These are phyloP conservation scores for Podila minutissima DNA, from an alignment of 192 early-diverging fungal genomes.

Conservation along the genomic window DNA sequence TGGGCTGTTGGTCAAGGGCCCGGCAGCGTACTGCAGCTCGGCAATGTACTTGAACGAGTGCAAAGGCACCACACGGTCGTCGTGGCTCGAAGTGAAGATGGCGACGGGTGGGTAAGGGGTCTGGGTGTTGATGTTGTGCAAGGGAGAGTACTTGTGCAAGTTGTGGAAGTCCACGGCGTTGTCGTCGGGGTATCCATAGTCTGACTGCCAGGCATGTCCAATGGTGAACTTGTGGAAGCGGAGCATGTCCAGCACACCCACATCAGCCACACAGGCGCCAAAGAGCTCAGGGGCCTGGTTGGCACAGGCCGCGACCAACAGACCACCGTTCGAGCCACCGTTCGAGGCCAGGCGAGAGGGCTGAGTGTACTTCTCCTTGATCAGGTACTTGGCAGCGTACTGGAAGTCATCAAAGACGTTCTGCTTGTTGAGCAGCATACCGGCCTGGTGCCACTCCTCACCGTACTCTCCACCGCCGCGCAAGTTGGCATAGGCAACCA, in stretches of 20 bases:
- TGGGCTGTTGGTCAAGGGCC: slow-evolving; percentile 60
- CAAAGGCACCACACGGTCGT: slow-evolving; percentile 72
- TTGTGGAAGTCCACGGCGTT: slow-evolving; percentile 72
- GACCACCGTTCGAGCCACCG: slow-evolving; percentile 78
- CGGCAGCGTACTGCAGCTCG: slow-evolving; percentile 65
- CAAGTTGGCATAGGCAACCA: slow-evolving; percentile 71
- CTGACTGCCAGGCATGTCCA: slow-evolving; percentile 73
- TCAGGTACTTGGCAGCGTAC: slow-evolving; percentile 69
- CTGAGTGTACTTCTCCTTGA: slow-evolving; percentile 64
- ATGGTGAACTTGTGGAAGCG: slow-evolving; percentile 86
- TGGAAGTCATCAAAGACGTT: slow-evolving; percentile 85
- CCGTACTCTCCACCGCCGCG: slow-evolving; percentile 78
- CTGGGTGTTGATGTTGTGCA: slow-evolving; percentile 69
- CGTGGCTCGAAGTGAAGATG: slow-evolving; percentile 74
- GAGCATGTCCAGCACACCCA: slow-evolving; percentile 78
- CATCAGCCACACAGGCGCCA: slow-evolving; percentile 69
- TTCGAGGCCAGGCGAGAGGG: slow-evolving; percentile 67
- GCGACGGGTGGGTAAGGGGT: slow-evolving; percentile 68
- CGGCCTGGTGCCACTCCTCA: slow-evolving; percentile 63
- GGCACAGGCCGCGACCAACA: slow-evolving; percentile 73
- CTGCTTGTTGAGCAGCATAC: slow-evolving; percentile 71
- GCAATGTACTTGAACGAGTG: slow-evolving; percentile 77
- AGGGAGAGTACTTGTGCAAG: slow-evolving; percentile 68
- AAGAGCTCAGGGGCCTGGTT: slow-evolving; percentile 83
- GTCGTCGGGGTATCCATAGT: slow-evolving; percentile 74